phyloP scores from a whole-genome alignment of 78 protist species.

The Salpingoeca rosetta region DNA sequence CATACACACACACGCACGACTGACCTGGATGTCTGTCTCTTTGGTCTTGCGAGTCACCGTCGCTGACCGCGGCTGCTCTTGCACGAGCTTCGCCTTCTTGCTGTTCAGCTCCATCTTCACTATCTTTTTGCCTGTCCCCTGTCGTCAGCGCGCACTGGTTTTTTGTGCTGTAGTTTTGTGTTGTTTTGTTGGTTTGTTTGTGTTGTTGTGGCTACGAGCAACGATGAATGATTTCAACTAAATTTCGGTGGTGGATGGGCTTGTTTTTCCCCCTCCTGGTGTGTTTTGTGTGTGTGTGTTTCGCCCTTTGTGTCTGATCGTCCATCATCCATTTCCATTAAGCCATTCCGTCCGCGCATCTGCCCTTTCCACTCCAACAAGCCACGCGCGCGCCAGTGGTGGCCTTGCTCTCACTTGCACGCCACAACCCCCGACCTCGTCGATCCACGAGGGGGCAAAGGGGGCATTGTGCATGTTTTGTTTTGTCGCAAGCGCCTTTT shows the following conservation, averaged over 20 bases:
- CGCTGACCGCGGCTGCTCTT: background rate
- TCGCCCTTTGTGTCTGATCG: background rate
- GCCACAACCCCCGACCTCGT: too few relatives aligned
- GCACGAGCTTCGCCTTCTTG: background rate
- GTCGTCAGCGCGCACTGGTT: background rate
- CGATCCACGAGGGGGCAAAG: too few relatives aligned
- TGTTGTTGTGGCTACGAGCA: background rate
- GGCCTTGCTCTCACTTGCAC: too few relatives aligned
- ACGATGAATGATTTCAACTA: background rate
- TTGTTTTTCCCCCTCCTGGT: background rate
- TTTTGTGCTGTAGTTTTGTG: background rate
- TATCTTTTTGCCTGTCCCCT: background rate
- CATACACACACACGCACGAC: background rate
- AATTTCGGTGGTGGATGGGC: background rate
- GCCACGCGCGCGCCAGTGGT: too few relatives aligned
- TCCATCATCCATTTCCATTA: background rate
- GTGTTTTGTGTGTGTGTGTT: background rate
- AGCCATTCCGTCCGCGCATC: too few relatives aligned
- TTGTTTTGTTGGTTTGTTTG: background rate
- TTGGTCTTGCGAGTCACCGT: conserved; percentile 16
- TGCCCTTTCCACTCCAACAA: too few relatives aligned
- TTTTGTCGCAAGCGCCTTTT: too few relatives aligned
- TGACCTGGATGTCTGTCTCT: conserved; percentile 26
- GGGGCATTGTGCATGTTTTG: too few relatives aligned
- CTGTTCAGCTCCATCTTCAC: background rate